Percentiles rank a stretch among this genome's conserved stretches.
phyloP scores from a whole-genome alignment of 2,329 filamentous ascomycete genomes.

The Fusarium acutatum region DNA sequence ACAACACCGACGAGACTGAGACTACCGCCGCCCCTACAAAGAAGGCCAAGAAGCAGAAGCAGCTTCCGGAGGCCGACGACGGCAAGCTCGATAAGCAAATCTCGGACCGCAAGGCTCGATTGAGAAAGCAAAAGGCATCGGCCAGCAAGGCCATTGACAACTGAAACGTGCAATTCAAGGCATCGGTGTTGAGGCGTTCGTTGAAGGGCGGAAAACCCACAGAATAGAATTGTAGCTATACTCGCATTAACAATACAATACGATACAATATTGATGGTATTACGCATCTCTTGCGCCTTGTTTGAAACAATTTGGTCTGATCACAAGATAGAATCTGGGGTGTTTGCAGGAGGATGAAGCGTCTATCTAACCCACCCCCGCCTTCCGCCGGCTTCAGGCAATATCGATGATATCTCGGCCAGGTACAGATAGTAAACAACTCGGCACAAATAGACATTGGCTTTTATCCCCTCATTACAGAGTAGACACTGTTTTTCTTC shows the following conservation, averaged over 20 bases:
- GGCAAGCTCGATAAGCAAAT: conserved; percentile 66
- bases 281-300: conserved; percentile 17
- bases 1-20: conserved; percentile 54
- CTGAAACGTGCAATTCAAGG: conserved; percentile 44
- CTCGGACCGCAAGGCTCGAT: conserved; percentile 63
- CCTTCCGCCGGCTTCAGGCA: background rate
- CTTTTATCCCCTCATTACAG: background rate
- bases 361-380: background rate
- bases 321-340: background rate
- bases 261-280: conserved; percentile 31
- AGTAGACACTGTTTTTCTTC: too few species aligned
- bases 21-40: conserved; percentile 51
- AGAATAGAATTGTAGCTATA: conserved; percentile 35
- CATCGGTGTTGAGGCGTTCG: conserved; percentile 49
- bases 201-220: conserved; percentile 39
- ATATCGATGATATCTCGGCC: background rate
- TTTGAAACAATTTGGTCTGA: background rate
- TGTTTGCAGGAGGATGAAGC: background rate
- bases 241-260: conserved; percentile 33
- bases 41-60: conserved; percentile 47
- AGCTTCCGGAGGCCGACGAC: conserved; percentile 57
- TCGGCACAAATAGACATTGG: background rate
- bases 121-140: conserved; percentile 67
- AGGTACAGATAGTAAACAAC: background rate
- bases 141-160: conserved; percentile 62